Evolutionary conservation across 2,329 filamentous ascomycete genomes (phyloP).

Genomic region (Achaetomium macrosporum): DNA sequence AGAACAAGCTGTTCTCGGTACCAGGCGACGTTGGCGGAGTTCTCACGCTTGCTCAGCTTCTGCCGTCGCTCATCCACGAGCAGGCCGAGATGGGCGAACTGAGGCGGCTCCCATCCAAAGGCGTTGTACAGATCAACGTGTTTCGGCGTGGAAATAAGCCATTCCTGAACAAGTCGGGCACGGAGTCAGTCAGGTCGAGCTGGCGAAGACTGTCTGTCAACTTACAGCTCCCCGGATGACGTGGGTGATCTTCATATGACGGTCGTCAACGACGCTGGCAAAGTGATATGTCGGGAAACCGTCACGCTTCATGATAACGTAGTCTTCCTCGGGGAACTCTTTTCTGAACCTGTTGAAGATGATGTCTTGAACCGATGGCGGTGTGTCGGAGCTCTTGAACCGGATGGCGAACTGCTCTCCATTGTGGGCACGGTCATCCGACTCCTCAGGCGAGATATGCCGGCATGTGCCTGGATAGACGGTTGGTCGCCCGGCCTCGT

Average conservation of each 20-base stretch:
- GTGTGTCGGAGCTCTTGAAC: constrained; percentile 58
- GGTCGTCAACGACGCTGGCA: constrained; percentile 94
- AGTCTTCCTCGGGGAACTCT: constrained; percentile 62
- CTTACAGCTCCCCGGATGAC: constrained; percentile 79
- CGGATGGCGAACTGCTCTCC: constrained; percentile 73
- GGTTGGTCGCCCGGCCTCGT: constrained; percentile 42
- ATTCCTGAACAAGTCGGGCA: constrained; percentile 54
- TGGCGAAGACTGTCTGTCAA: constrained; percentile 6
- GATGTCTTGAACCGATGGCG: constrained; percentile 65
- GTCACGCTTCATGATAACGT: constrained; percentile 85
- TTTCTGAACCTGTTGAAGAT: constrained; percentile 67
- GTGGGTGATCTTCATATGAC: constrained; percentile 91
- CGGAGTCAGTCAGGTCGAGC: background rate
- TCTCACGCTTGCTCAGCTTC: constrained; percentile 82
- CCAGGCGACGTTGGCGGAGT: constrained; percentile 44
- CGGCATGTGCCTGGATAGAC: constrained; percentile 63
- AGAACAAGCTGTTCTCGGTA: constrained; percentile 44
- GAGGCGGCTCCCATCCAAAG: constrained; percentile 66
- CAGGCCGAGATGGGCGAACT: constrained; percentile 76
- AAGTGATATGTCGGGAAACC: constrained; percentile 94
- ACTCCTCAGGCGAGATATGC: constrained; percentile 59
- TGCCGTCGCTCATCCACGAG: constrained; percentile 62
- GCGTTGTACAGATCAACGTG: constrained; percentile 66
- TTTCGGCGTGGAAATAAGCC: constrained; percentile 87
- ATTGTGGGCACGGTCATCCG: constrained; percentile 60